phyloP scores from a whole-genome alignment of 1,139 yeast species.

The Debaryomyces coudertii region DNA sequence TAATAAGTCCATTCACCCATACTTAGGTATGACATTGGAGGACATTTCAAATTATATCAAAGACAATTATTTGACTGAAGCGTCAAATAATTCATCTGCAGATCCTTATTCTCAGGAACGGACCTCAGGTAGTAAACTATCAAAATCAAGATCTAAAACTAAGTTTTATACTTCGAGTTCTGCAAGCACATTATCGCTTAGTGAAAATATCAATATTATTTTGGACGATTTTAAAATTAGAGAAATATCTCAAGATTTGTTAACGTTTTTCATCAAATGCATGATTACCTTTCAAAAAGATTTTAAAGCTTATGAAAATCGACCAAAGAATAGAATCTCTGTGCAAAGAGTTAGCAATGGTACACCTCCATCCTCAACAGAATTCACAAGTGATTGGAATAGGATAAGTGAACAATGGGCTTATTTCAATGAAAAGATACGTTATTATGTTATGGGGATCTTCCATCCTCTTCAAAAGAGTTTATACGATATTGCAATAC shows the following conservation, averaged over 20 bases:
- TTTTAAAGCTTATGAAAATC: constrained; percentile 12
- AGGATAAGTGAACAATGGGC: constrained; percentile 30
- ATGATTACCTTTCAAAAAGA: constrained; percentile 30
- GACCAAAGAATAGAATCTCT: neutral
- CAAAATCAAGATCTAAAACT: constrained; percentile 6
- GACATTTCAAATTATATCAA: constrained; percentile 33
- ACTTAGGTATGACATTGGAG: constrained; percentile 33
- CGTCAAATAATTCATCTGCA: constrained; percentile 1
- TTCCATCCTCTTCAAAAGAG: constrained; percentile 35
- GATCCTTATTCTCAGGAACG: constrained; percentile 8
- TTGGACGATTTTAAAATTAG: constrained; percentile 33
- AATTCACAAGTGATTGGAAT: constrained; percentile 23
- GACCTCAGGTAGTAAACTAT: constrained; percentile 9
- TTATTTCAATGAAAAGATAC: constrained; percentile 36
- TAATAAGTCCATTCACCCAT: constrained; percentile 26
- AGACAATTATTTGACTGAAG: constrained; percentile 25
- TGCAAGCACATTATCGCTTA: constrained; percentile 12
- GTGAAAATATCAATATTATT: constrained; percentile 19
- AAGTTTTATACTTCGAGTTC: constrained; percentile 7
- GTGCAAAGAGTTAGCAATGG: neutral
- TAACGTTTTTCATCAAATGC: constrained; percentile 29
- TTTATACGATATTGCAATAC: constrained; percentile 22
- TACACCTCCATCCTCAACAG: neutral
- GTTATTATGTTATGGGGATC: constrained; percentile 32
- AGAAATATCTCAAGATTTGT: constrained; percentile 36